phyloP scores from a whole-genome alignment of 1,284 basidiomycete genomes.

The Papiliotrema laurentii region DNA sequence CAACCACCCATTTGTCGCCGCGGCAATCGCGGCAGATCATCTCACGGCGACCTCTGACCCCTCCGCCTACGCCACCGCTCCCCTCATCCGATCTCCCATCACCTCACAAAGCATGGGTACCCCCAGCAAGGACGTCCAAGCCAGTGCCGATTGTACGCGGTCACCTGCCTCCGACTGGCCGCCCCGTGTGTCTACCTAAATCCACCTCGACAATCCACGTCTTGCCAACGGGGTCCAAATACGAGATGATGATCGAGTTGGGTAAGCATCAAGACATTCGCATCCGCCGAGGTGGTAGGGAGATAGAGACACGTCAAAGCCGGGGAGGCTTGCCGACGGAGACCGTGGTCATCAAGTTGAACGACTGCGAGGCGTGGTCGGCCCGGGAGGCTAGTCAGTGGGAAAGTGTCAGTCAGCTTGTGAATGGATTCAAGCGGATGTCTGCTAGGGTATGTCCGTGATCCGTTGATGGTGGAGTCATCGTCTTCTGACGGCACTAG shows the following conservation, averaged over 20 bases:
- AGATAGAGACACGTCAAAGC: neutral
- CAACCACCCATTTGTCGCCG: no score
- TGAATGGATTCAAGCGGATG: conserved; percentile 26
- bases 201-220: conserved; percentile 16
- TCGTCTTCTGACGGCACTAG: conserved; percentile 11
- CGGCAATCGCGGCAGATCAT: neutral
- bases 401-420: conserved; percentile 14
- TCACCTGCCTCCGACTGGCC: conserved; percentile 21
- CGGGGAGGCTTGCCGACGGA: neutral
- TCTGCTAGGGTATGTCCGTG: conserved; percentile 25
- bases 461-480: neutral
- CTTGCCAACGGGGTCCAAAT: neutral
- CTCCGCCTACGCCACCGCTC: conserved; percentile 10
- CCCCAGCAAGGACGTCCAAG: conserved; percentile 4
- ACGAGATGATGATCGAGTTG: neutral
- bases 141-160: neutral
- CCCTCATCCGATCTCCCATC: conserved; percentile 9
- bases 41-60: neutral
- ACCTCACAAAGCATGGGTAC: conserved; percentile 8
- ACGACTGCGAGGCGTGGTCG: conserved; percentile 11
- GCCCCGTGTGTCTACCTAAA: conserved; percentile 8
- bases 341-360: neutral
- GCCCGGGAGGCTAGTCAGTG: conserved; percentile 19
- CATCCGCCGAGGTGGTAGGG: neutral
- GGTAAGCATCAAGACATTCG: neutral